Percentiles rank a stretch among this genome's conserved stretches.
Evolutionary conservation across 495 filamentous ascomycete genomes (phyloP).

Genomic region (Podospora conica): DNA sequence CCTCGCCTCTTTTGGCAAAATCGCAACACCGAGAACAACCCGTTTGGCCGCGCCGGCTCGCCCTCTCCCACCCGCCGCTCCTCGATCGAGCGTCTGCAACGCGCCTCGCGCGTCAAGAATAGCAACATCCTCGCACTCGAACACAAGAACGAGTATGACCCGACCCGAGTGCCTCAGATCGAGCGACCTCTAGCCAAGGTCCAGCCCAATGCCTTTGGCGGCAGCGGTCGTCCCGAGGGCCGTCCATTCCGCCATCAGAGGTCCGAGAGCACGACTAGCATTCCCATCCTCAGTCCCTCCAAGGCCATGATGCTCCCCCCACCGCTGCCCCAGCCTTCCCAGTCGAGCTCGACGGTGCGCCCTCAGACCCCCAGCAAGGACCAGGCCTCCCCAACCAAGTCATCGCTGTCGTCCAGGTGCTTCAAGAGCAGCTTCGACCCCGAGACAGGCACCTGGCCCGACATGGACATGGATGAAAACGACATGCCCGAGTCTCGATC

Average conservation of each 20-base stretch:
- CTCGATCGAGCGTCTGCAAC: constrained; percentile 89
- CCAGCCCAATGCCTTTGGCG: constrained; percentile 57
- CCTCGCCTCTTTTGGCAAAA: constrained; percentile 83
- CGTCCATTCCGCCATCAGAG: constrained; percentile 34
- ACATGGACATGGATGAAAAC: constrained; percentile 50
- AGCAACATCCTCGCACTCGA: constrained; percentile 91
- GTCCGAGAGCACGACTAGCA: constrained; percentile 44
- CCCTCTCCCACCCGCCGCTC: constrained; percentile 68
- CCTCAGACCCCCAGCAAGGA: constrained; percentile 64
- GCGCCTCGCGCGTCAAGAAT: constrained; percentile 91
- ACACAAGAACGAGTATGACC: constrained; percentile 84
- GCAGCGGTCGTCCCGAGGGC: constrained; percentile 41
- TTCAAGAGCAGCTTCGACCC: constrained; percentile 69
- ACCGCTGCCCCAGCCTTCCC: constrained; percentile 3
- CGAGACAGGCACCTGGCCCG: constrained; percentile 66
- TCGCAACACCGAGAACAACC: constrained; percentile 66
- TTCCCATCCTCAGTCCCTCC: constrained; percentile 31
- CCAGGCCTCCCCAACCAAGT: constrained; percentile 74
- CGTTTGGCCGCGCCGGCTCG: constrained; percentile 52
- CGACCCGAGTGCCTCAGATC: constrained; percentile 62
- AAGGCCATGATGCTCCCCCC: constrained; percentile 34
- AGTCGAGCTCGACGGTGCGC: constrained; percentile 14
- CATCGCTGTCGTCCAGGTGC: constrained; percentile 65
- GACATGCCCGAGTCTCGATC: constrained; percentile 50
- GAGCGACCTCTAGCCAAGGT: constrained; percentile 72